These are phyloP conservation scores for Phytophthora brassicae DNA, from an alignment of 352 stramenopile species.

Conservation along the genomic window DNA sequence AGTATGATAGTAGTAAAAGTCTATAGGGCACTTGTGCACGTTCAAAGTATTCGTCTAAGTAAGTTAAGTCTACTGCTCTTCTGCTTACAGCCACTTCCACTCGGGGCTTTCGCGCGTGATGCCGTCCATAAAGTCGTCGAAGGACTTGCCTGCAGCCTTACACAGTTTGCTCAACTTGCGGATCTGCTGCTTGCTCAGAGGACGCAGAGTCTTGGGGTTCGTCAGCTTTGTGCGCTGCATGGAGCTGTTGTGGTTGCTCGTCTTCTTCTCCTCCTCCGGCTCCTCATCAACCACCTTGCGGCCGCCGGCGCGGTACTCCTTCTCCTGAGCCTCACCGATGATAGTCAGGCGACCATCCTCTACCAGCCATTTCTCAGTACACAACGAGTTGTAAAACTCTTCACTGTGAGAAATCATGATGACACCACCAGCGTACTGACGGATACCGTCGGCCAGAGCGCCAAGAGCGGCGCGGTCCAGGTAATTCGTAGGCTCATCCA, in stretches of 20 bases:
- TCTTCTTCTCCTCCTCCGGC: conserved; percentile 45
- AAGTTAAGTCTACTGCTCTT: conserved; percentile 40
- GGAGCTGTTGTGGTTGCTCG: conserved; percentile 46
- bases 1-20: too few species aligned
- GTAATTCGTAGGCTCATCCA: conserved; percentile 90
- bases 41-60: conserved; percentile 37
- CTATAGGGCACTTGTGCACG: too few species aligned
- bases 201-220: conserved; percentile 72
- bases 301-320: conserved; percentile 64
- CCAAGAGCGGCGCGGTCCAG: conserved; percentile 71
- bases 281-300: conserved; percentile 70
- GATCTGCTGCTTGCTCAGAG: conserved; percentile 71
- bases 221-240: conserved; percentile 72
- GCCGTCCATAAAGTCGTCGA: conserved; percentile 61
- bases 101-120: conserved; percentile 63
- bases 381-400: conserved; percentile 84
- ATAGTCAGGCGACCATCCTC: conserved; percentile 66
- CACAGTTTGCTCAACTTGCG: conserved; percentile 63
- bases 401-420: conserved; percentile 86
- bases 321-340: conserved; percentile 72
- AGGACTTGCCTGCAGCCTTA: conserved; percentile 59
- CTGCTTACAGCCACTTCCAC: conserved; percentile 73
- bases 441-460: conserved; percentile 66
- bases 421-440: conserved; percentile 63
- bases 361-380: conserved; percentile 76